A percentile compares a stretch with the other conserved stretches of the same genome.
phyloP scores from a whole-genome alignment of 108 stramenopile species.

The Epithemia pelagica region DNA sequence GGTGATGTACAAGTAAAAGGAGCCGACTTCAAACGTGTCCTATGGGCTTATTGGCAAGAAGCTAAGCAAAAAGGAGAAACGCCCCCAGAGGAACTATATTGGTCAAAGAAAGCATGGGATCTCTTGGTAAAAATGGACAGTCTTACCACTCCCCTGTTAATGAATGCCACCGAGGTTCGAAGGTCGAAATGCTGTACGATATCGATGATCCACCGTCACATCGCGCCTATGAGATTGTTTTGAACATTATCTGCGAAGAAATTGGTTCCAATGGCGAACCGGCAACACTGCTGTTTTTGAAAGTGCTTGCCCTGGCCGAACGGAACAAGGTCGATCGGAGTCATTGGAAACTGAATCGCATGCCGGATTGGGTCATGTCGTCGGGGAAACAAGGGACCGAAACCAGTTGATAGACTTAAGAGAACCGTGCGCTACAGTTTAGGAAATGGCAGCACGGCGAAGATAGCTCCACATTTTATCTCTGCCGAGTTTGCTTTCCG shows the following conservation, averaged over 20 bases:
- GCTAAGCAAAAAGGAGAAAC: background rate
- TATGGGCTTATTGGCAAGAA: background rate
- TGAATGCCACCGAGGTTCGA: background rate
- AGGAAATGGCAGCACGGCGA: constrained; percentile 39
- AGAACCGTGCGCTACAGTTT: too few relatives aligned
- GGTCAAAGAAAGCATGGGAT: background rate
- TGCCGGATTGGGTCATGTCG: too few relatives aligned
- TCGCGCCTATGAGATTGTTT: background rate
- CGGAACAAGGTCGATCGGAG: background rate
- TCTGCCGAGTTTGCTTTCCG: constrained; percentile 78
- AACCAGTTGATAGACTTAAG: too few relatives aligned
- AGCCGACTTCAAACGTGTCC: background rate
- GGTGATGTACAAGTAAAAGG: background rate
- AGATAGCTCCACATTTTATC: constrained; percentile 86
- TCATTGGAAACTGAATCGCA: too few relatives aligned
- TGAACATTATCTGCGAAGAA: background rate
- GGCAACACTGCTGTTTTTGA: background rate
- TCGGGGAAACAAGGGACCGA: too few relatives aligned
- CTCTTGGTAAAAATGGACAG: background rate
- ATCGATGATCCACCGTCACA: background rate
- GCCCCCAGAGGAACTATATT: background rate
- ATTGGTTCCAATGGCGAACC: background rate
- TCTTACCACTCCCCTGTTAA: background rate
- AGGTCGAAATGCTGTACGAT: background rate
- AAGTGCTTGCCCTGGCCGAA: background rate